Evolutionary conservation across 2,329 filamentous ascomycete species (phyloP), one percentile per base, ranked within the genome.

Genomic region (Ophiostoma australiae): DNA sequence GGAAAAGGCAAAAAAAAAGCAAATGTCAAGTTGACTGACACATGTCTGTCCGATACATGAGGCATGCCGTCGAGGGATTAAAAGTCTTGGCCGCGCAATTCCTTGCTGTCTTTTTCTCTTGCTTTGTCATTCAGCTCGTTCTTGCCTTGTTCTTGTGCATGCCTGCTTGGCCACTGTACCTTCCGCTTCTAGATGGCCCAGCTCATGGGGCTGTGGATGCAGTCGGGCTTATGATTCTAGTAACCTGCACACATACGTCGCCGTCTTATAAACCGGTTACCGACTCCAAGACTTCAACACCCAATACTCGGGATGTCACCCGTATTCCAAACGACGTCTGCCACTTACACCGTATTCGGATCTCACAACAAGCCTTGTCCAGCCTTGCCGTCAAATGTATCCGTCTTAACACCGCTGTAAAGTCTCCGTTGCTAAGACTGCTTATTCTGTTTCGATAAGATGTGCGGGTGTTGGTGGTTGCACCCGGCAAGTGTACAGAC

Each of bases 281-380:
- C 6, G 7, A 10, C 17, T 58, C n/a, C 52, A 58, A 58, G 52
- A 15, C n/a, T 58, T 27, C 23, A 23, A 27, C 7, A 13, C n/a
- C 44, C 44, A 20, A 10, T 2, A 15, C 52, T n/a, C 7, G 52
- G 52, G 17, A n/a, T 61, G 20, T 61, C 20, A 2, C 5, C 7
- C 20, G 23, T n/a, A 58, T 65, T 48, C 17, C 15, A n/a, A 33
- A 65, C 17, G 23, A 63, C 23, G 58, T 63, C 27, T 31, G 31
- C 58, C 63, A 66, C 63, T 66, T 66, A 66, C 63, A 66, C 63
- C 63, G 63, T 66, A 66, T 66, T 66, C 63, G 63, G 63, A 39
- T 66, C 17, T 33, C 27, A 58, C 31, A 23, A 37, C 31, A 37
- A 66, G 63, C 63, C 63, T 66, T 66, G 33, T 39, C 33, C 63